Base-by-base conservation (phyloP, 2,329 filamentous ascomycete genomes). In the Fusarium avenaceum region DNA sequence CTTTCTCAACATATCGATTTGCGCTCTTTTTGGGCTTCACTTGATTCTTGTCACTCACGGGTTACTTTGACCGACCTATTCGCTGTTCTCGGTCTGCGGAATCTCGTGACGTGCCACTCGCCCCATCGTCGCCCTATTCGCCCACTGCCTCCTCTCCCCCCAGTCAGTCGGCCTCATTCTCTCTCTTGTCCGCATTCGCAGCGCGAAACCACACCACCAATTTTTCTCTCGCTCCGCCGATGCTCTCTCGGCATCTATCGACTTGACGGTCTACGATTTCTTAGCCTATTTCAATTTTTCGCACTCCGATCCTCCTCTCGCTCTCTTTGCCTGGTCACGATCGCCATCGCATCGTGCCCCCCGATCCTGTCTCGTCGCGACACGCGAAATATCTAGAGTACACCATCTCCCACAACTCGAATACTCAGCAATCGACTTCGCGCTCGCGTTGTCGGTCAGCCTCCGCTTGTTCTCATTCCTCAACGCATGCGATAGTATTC, bases 401-500 rank as follows among this genome's bases (percentile, higher is more conserved):
- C 51, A 61, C 52, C 57, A 59, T 49, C 50, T 60, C 53, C 53
- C 50, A 43, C 55, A 56, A 57, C 59, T 64, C 60, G 49, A 56
- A 63, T 57, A 65, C 51, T 49, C 54, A 59, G 62, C 51, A 54
- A 52, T 70, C 61, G 52, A 47, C 62, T 56, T 60, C 59, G 70
- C 66, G 58, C 55, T 57, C 70, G 65, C 64, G 69, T 65, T 49
- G 26, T 53, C 55, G 32, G 39, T 26, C 56, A 46, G 26, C 48
- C 17, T 55, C 61, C 40, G 19, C 30, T 42, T 50, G 62, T 69
- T 56, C 39, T 54, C 55, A 60, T 61, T 57, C 26, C 50, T 51
- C 61, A 61, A 68, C 77, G 76, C 70, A 76, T 77, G 82, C 82
- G 77, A 84, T 82, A 83, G 78, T 78, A 76, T 76, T 71, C 71